Percentiles rank a stretch among this genome's conserved stretches.
phyloP scores from a whole-genome alignment of 306 rosid genomes.

The Rosa rugosa region DNA sequence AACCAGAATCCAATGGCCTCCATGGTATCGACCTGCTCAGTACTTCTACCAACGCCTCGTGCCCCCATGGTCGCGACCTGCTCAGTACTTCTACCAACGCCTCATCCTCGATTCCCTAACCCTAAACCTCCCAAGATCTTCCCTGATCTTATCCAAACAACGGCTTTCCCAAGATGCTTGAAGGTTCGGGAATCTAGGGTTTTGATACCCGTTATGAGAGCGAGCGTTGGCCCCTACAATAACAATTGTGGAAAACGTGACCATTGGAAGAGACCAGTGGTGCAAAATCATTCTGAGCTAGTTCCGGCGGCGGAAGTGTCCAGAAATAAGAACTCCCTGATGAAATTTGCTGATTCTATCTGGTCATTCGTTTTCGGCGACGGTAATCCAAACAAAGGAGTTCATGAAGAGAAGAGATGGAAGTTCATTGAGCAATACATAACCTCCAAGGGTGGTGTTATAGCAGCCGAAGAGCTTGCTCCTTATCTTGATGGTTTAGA shows the following conservation, averaged over 20 bases:
- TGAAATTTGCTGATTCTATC: not conserved
- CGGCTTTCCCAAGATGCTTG: not conserved
- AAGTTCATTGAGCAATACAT: not conserved
- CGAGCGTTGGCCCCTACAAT: not conserved
- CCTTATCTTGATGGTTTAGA: not conserved
- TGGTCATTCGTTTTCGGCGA: not conserved
- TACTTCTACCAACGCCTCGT: not conserved
- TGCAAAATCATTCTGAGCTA: not conserved
- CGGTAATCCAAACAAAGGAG: not conserved
- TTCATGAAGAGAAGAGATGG: not conserved
- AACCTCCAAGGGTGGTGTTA: constrained; percentile 1
- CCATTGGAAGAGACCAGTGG: not conserved
- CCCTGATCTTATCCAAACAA: not conserved
- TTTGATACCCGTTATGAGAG: not conserved
- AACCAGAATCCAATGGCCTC: not conserved
- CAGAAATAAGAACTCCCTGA: not conserved
- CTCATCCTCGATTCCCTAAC: not conserved
- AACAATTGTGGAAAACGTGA: not conserved
- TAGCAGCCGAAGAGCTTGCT: constrained; percentile 4
- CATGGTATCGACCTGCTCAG: not conserved
- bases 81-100: not conserved
- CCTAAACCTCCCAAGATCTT: not conserved
- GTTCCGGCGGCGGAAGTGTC: not conserved
- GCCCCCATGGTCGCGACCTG: not conserved
- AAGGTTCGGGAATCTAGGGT: not conserved